Conservation (phyloP, 192 early-diverging fungal species). For the Linnemannia elongata region DNA sequence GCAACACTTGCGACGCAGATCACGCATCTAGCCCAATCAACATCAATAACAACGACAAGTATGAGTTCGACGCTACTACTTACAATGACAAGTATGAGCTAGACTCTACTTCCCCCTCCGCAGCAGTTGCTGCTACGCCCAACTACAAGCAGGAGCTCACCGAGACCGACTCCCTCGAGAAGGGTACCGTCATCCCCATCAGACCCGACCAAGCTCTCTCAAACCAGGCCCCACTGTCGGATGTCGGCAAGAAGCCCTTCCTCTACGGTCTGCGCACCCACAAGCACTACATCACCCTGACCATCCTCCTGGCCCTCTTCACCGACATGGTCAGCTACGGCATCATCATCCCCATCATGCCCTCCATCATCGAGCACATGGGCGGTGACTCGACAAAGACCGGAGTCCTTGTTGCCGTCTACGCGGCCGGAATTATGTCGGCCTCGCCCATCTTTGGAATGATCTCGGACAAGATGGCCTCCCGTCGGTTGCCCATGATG, state of each 20-base stretch:
- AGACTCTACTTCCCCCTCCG: background rate
- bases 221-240: background rate
- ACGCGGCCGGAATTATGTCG: slow-evolving; percentile 72
- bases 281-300: slow-evolving; percentile 51
- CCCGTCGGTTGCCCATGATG: slow-evolving; percentile 78
- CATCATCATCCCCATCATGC: slow-evolving; percentile 78
- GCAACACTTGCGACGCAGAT: slow-evolving; percentile 48
- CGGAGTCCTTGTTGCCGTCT: slow-evolving; percentile 75
- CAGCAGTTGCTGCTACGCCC: background rate
- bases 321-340: slow-evolving; percentile 73
- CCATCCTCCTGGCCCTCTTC: slow-evolving; percentile 47
- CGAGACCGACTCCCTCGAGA: slow-evolving; percentile 14
- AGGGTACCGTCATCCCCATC: background rate
- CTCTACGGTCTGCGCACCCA: slow-evolving; percentile 30
- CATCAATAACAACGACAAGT: background rate
- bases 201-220: background rate
- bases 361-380: slow-evolving; percentile 72
- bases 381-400: slow-evolving; percentile 68
- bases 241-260: slow-evolving; percentile 28
- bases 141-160: background rate
- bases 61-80: background rate
- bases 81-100: background rate
- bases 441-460: slow-evolving; percentile 75
- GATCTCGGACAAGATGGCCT: slow-evolving; percentile 77
- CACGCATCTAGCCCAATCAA: slow-evolving; percentile 7